Evolutionary conservation across 495 filamentous ascomycete genomes (phyloP), one percentile per base, ranked within the genome.

Genomic region (Aspergillus bridgeri): DNA sequence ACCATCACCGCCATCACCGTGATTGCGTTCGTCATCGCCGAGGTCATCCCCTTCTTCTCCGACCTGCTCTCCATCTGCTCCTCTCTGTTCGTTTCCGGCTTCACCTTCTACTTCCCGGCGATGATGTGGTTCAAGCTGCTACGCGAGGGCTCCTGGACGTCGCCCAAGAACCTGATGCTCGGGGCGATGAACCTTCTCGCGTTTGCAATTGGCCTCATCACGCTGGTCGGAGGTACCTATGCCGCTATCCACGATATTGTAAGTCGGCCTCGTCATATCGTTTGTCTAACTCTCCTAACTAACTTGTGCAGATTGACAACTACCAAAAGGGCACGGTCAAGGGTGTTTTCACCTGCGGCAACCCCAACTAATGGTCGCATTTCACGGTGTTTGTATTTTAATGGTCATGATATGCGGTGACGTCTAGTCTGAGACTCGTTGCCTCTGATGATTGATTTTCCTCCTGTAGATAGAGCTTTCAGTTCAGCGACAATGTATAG

Each of bases 1-100:
- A 70, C 87, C 3, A 79, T 83, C 33, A 61, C 72, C 19, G 53
- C 69, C 62, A 72, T 86, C 56, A 87, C 84, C 48, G 29, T 85
- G 17, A 56, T 86, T 27, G 82, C 84, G 5, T 89, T 82, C 75
- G 61, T 88, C 53, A 82, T 89, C 63, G 86, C 85, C 51, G 81
- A 86, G 60, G 81, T 83, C 19, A 85, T 89, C 48, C 86, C 86
- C 5, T 82, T 85, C 77, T 89, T 89, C 72, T 79, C 78, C 58
- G 79, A 82, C 51, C 65, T 89, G 57, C 68, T 89, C 17, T 77
- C 78, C 51, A 80, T 82, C 66, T 77, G 77, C 46, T 84, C 83
- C 17, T 74, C 83, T 2, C 75, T 87, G 45, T 87, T 88, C 64
- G 73, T 85, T 59, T 84, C 82, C 24, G 83, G 83, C 58, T 88